Evolutionary conservation across 1,139 yeast species (phyloP).

Genomic region (Candida mesenterica): DNA sequence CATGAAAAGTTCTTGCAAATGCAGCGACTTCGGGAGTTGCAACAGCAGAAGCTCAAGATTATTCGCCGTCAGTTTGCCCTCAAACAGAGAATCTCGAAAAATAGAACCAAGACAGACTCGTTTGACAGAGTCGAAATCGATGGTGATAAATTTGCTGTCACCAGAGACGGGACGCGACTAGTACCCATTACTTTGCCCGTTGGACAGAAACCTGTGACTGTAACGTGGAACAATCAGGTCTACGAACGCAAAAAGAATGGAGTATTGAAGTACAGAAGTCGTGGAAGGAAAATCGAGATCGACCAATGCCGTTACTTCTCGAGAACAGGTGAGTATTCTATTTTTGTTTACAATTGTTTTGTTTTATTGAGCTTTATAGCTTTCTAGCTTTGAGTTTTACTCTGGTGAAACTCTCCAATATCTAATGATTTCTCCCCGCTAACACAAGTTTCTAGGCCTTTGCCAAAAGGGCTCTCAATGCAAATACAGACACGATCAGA

Average conservation of each 20-base stretch:
- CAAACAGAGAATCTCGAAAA: slow-evolving; percentile 21
- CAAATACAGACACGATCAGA: slow-evolving; percentile 51
- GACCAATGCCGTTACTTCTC: slow-evolving; percentile 41
- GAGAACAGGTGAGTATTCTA: slow-evolving; percentile 37
- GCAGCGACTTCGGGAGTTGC: slow-evolving; percentile 16
- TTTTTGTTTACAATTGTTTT: neutral
- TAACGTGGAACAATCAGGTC: slow-evolving; percentile 10
- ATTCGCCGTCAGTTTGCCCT: slow-evolving; percentile 6
- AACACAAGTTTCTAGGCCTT: slow-evolving; percentile 32
- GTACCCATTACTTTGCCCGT: slow-evolving; percentile 25
- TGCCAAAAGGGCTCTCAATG: slow-evolving; percentile 57
- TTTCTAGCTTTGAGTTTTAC: slow-evolving; percentile 2
- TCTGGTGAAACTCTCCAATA: neutral
- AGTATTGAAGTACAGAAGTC: slow-evolving; percentile 19
- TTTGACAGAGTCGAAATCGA: slow-evolving; percentile 39
- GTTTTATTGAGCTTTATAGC: neutral
- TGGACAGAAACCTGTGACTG: slow-evolving; percentile 2
- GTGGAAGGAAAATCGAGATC: slow-evolving; percentile 11
- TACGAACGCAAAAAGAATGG: slow-evolving; percentile 26
- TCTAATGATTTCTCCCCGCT: neutral
- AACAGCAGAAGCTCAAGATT: slow-evolving; percentile 13
- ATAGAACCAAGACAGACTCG: slow-evolving; percentile 28
- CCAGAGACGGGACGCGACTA: slow-evolving; percentile 31
- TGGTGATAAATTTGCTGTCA: slow-evolving; percentile 35
- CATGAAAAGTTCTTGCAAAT: slow-evolving; percentile 15